These are phyloP conservation scores for Cyclotella baltica DNA, from an alignment of 108 stramenopile genomes.

Conservation along the genomic window DNA sequence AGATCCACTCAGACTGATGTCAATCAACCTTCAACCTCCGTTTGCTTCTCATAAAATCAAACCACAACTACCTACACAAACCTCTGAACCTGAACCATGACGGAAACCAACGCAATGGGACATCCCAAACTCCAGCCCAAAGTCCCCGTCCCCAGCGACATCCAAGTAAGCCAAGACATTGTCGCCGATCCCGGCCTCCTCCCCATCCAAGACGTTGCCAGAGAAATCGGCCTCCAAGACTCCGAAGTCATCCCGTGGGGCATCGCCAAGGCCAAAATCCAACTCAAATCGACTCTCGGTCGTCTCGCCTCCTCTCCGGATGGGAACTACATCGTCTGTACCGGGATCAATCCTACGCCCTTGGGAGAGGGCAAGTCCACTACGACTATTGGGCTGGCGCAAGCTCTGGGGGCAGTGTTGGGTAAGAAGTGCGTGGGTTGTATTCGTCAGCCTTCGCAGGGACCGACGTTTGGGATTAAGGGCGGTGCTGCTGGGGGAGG, in stretches of 20 bases:
- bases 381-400: slow-evolving; percentile 89
- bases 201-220: slow-evolving; percentile 72
- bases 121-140: slow-evolving; percentile 75
- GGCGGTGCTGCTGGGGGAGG: slow-evolving; percentile 98
- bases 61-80: neutral
- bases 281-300: slow-evolving; percentile 62
- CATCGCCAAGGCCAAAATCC: slow-evolving; percentile 94
- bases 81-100: too few species aligned
- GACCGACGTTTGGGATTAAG: slow-evolving; percentile 99
- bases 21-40: slow-evolving; percentile 3
- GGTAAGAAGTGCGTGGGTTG: slow-evolving; percentile 84
- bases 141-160: slow-evolving; percentile 84
- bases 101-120: slow-evolving; percentile 60
- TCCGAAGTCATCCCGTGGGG: slow-evolving; percentile 97
- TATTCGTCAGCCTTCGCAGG: slow-evolving; percentile 93
- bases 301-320: slow-evolving; percentile 66
- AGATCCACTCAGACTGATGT: too few species aligned
- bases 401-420: slow-evolving; percentile 92
- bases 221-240: slow-evolving; percentile 76
- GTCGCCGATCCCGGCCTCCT: slow-evolving; percentile 86
- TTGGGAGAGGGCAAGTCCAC: slow-evolving; percentile 99
- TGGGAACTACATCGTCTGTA: slow-evolving; percentile 98
- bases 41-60: neutral
- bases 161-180: slow-evolving; percentile 83
- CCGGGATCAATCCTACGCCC: slow-evolving; percentile 99